Conservation (phyloP, 441 rosid genomes). For the Arabidopsis hybrid region DNA sequence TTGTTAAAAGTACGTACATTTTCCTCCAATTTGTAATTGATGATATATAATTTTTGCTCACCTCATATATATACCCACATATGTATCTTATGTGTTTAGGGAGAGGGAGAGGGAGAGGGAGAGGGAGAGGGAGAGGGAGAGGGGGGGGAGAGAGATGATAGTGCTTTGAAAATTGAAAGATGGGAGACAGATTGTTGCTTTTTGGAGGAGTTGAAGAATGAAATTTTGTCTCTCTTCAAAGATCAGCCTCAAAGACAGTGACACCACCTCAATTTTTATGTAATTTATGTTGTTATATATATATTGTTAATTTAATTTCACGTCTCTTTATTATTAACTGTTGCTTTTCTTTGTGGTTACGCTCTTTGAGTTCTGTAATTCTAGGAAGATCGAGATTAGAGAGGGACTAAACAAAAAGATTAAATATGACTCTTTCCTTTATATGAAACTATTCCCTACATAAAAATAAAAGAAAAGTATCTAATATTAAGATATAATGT, state of each 20-base stretch:
- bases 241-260: conserved; percentile 45
- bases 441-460: conserved; percentile 29
- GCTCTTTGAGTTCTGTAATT: conserved; percentile 31
- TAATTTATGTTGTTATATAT: conserved; percentile 24
- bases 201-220: conserved; percentile 40
- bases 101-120: conserved; percentile 10
- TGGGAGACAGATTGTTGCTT: conserved; percentile 44
- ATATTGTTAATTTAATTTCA: conserved; percentile 34
- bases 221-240: conserved; percentile 47
- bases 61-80: conserved; percentile 8
- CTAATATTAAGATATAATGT: neutral
- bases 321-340: conserved; percentile 39
- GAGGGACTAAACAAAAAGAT: conserved; percentile 19
- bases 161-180: conserved; percentile 35
- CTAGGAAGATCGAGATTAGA: conserved; percentile 39
- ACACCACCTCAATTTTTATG: conserved; percentile 28
- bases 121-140: conserved; percentile 3
- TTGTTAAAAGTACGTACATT: neutral
- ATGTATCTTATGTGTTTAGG: conserved; percentile 8
- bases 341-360: conserved; percentile 41
- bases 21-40: neutral
- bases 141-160: too few species aligned
- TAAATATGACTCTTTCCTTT: conserved; percentile 14
- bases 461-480: neutral
- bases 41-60: conserved; percentile 2